Base-by-base conservation (phyloP, 225 moss, liverwort and hornwort genomes). In the Physcomitrellopsis africana region DNA sequence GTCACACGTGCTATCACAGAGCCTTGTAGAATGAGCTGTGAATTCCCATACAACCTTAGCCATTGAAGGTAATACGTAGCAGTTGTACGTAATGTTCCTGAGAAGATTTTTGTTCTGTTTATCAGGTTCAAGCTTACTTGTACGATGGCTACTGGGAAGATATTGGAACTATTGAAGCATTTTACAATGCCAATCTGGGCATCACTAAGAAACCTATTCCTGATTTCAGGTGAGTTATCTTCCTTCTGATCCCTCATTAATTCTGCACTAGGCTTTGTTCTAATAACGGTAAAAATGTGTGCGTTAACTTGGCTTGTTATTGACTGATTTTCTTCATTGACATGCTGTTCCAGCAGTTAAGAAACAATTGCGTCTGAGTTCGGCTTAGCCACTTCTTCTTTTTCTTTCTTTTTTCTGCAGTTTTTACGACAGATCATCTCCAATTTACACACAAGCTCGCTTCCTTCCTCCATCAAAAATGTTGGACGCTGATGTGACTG, bases 131-230 rank as follows among this genome's bases (percentile, higher is more conserved):
- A 83, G 99, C 99, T 5, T 99, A 95, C 70, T 76, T 99, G 84
- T 99, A 95, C 48, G 99, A 99, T 76, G 99, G 99, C 10, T 99
- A 99, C 72, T 99, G 99, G 99, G 99, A 99, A 81, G 99, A 99
- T 69, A 99, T 99, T 67, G 99, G 99, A 67, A 99, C 99, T 15
- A 99, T 99, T 7, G 99, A 99, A 83, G 93, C 99, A 8, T 99
- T 99, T 66, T 99, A 99, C 74, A 99, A 99, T 37, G 99, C 99
- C 0, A 99, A 99, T 54, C 79, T 99, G 75, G 95, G 99, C 54
- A 91, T 99, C 52, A 99, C 99, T 8, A 99, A 99, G 85, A 99
- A 94, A 72, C 95, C 94, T 17, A 79, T 93, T 42, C 99, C 99
- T 61, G 95, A 99, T 69, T 99, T 99, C 70, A 99, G 90, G 90